These are phyloP conservation scores for Tolypocladium ophioglossoides DNA, from an alignment of 2,329 filamentous ascomycete genomes.

Conservation along the genomic window DNA sequence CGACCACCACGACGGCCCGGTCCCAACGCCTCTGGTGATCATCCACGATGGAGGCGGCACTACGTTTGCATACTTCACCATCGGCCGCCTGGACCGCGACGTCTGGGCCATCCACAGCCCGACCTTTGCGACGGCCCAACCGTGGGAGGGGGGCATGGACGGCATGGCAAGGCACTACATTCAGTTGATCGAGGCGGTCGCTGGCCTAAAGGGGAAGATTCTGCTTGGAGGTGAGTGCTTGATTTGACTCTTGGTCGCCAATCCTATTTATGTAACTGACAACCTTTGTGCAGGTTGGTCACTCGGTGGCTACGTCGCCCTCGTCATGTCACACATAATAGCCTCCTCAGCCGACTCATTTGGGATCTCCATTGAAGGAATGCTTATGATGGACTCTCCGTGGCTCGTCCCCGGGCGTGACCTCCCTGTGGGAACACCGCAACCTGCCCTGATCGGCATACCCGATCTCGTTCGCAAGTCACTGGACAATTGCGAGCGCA, in stretches of 20 bases:
- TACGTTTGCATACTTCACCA: slow-evolving; percentile 1
- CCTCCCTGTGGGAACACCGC: not conserved
- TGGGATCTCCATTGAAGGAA: not conserved
- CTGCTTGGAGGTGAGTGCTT: not conserved
- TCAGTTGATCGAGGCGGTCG: not conserved
- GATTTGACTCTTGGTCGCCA: not conserved
- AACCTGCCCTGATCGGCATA: not conserved
- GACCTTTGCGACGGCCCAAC: not conserved
- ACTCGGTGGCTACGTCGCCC: not conserved
- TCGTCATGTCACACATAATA: not conserved
- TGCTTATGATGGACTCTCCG: not conserved
- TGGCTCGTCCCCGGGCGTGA: not conserved
- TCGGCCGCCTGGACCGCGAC: slow-evolving; percentile 4
- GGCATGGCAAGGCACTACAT: slow-evolving; percentile 6
- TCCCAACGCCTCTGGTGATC: slow-evolving; percentile 4
- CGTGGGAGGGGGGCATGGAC: slow-evolving; percentile 4
- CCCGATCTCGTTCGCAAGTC: not conserved
- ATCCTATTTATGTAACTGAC: not conserved
- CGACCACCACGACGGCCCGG: not conserved
- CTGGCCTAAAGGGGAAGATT: not conserved
- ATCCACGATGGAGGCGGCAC: slow-evolving; percentile 7
- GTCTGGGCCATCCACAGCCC: slow-evolving; percentile 6
- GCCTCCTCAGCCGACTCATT: not conserved
- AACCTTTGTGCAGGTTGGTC: not conserved
- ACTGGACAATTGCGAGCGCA: not conserved